These are phyloP conservation scores for Hypoxylon sp. DNA, from an alignment of 2,329 filamentous ascomycete genomes.

Conservation along the genomic window DNA sequence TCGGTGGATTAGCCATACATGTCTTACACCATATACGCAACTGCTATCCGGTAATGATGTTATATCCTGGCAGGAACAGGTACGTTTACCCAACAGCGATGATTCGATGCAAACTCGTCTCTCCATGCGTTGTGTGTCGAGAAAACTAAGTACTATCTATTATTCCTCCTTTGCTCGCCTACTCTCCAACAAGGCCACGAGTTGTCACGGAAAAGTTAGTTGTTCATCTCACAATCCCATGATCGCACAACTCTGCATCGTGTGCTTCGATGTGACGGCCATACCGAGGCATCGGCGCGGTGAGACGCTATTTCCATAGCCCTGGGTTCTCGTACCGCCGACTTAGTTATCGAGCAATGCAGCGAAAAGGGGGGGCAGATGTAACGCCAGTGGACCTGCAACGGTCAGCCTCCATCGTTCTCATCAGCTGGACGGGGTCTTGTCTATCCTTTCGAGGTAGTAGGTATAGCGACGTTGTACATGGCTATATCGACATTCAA, in stretches of 20 bases:
- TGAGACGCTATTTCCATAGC: neutral
- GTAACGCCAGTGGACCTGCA: conserved; percentile 28
- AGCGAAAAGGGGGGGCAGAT: conserved; percentile 23
- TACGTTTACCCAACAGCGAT: neutral
- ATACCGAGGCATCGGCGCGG: neutral
- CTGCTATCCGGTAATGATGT: neutral
- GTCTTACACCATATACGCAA: neutral
- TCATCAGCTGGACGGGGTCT: neutral
- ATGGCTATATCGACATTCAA: neutral
- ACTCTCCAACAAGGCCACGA: no score
- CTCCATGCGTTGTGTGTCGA: no score
- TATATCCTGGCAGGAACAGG: no score
- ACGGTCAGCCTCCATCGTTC: conserved; percentile 9
- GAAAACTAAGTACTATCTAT: no score
- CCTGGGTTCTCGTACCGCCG: neutral
- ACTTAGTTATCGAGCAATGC: neutral
- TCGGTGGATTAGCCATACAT: neutral
- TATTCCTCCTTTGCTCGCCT: no score
- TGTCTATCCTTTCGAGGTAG: neutral
- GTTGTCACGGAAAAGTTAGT: no score
- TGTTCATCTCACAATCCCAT: no score
- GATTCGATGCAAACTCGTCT: neutral
- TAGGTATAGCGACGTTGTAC: neutral
- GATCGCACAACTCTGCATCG: no score
- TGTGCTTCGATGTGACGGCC: neutral